Conservation (phyloP, 2,329 filamentous ascomycete genomes). For the Cercospora zeina region DNA sequence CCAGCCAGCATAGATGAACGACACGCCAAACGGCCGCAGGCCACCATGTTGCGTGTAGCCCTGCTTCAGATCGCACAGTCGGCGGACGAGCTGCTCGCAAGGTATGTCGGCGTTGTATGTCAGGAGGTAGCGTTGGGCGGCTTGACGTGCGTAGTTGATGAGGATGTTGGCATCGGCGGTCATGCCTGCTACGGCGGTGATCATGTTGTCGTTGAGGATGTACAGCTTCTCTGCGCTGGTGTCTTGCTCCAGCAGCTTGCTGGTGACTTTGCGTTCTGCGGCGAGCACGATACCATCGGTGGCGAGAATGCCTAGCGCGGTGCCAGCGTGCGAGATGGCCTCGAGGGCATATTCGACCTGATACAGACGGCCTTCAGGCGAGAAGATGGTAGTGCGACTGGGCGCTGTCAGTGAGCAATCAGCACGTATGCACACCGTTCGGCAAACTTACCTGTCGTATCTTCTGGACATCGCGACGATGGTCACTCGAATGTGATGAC, state of each 20-base stretch:
- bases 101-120: constrained; percentile 99
- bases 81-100: constrained; percentile 95
- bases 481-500: not conserved
- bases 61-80: constrained; percentile 96
- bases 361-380: constrained; percentile 95
- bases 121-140: constrained; percentile 93
- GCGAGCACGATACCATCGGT: constrained; percentile 98
- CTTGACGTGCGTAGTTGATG: constrained; percentile 98
- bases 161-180: constrained; percentile 99
- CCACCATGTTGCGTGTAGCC: constrained; percentile 99
- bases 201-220: constrained; percentile 99
- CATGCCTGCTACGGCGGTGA: constrained; percentile 98
- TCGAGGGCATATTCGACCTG: constrained; percentile 99
- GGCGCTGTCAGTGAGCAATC: constrained; percentile 11
- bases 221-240: constrained; percentile 99
- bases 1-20: constrained; percentile 99
- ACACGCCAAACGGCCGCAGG: constrained; percentile 95
- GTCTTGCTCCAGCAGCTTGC: constrained; percentile 98
- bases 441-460: constrained; percentile 36
- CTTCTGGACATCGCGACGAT: constrained; percentile 37
- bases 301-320: constrained; percentile 91
- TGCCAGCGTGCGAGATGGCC: constrained; percentile 97
- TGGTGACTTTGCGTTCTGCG: constrained; percentile 97
- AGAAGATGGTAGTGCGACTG: constrained; percentile 88
- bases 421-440: not conserved